These are phyloP conservation scores for Sporothrix protearum DNA, from an alignment of 2,329 filamentous ascomycete genomes.

Conservation along the genomic window DNA sequence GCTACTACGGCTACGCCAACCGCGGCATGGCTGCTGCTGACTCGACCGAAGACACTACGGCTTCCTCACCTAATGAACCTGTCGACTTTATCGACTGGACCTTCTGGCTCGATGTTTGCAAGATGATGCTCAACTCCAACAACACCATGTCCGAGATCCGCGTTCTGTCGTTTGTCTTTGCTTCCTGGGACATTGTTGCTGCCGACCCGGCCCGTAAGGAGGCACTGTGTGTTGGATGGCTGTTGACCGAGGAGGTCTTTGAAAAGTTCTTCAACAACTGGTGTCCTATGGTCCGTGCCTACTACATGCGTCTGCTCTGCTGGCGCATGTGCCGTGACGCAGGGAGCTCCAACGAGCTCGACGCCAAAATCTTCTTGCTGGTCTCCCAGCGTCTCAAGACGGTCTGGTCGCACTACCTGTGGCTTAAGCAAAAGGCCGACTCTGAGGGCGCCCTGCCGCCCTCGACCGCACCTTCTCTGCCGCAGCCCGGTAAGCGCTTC, in stretches of 20 bases:
- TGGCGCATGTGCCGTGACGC: slow-evolving; percentile 81
- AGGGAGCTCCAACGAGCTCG: slow-evolving; percentile 60
- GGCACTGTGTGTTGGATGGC: slow-evolving; percentile 67
- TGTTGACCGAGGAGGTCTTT: slow-evolving; percentile 72
- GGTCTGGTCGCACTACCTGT: slow-evolving; percentile 76
- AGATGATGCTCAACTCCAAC: slow-evolving; percentile 73
- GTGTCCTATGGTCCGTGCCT: slow-evolving; percentile 92
- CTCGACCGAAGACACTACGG: slow-evolving; percentile 19
- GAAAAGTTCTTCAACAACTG: slow-evolving; percentile 85
- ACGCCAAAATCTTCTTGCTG: slow-evolving; percentile 64
- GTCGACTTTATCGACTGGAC: slow-evolving; percentile 64
- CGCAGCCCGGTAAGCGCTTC: slow-evolving; percentile 79
- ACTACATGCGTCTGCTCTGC: slow-evolving; percentile 85
- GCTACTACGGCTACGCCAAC: slow-evolving; percentile 41
- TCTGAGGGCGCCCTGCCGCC: slow-evolving; percentile 53
- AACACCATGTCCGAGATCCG: slow-evolving; percentile 90
- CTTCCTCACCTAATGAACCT: not conserved
- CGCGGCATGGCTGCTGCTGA: not conserved
- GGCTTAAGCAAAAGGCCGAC: slow-evolving; percentile 66
- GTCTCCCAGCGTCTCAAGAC: slow-evolving; percentile 66
- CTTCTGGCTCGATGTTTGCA: slow-evolving; percentile 81
- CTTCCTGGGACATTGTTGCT: slow-evolving; percentile 70
- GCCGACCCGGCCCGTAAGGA: slow-evolving; percentile 64
- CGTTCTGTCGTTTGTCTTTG: slow-evolving; percentile 75
- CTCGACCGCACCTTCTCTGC: slow-evolving; percentile 76